Evolutionary conservation across 108 stramenopile species (phyloP).

Genomic region (Hondaea fermentalgiana): DNA sequence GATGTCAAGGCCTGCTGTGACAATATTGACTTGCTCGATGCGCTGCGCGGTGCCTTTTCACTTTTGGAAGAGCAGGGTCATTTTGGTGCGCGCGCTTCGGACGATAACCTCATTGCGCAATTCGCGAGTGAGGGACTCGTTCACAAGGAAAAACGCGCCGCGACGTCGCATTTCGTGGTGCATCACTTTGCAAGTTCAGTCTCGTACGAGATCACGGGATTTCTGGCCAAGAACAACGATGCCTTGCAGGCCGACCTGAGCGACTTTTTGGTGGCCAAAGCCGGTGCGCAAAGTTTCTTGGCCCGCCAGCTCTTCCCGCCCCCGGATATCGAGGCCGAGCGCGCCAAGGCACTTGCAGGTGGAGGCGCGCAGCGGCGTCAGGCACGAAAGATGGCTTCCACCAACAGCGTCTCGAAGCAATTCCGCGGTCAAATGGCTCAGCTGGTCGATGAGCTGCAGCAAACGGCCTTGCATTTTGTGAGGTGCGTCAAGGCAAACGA

Average conservation of each 20-base stretch:
- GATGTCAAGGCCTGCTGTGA: slow-evolving; percentile 49
- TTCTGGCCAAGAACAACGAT: slow-evolving; percentile 66
- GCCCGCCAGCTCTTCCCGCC: background rate
- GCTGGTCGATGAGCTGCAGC: slow-evolving; percentile 40
- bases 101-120: slow-evolving; percentile 21
- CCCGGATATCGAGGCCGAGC: background rate
- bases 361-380: background rate
- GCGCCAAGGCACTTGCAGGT: background rate
- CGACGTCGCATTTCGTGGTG: slow-evolving; percentile 42
- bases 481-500: slow-evolving; percentile 12
- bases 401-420: background rate
- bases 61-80: slow-evolving; percentile 42
- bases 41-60: slow-evolving; percentile 42
- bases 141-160: background rate
- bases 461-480: slow-evolving; percentile 35
- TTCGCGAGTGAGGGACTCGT: background rate
- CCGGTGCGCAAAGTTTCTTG: background rate
- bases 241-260: slow-evolving; percentile 56
- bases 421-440: slow-evolving; percentile 31
- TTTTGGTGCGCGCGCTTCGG: slow-evolving; percentile 4
- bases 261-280: background rate
- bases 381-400: background rate
- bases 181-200: slow-evolving; percentile 78
- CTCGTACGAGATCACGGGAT: slow-evolving; percentile 61
- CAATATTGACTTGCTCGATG: slow-evolving; percentile 44